These are phyloP conservation scores for Colletotrichum plurivorum DNA, from an alignment of 2,329 filamentous ascomycete species.

Conservation along the genomic window DNA sequence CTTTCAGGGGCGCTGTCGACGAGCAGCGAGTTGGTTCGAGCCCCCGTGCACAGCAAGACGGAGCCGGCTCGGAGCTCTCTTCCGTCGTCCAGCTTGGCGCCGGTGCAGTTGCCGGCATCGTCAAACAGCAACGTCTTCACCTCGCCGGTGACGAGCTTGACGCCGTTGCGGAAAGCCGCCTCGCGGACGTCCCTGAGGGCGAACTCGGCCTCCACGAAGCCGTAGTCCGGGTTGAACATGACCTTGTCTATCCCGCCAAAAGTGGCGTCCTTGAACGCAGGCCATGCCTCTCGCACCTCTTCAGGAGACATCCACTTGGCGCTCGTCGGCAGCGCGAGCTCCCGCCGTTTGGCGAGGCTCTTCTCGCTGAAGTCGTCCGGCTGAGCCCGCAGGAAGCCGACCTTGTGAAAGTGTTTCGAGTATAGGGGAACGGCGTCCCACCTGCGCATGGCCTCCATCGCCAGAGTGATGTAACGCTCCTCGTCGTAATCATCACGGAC, in stretches of 20 bases:
- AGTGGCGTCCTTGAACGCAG: constrained; percentile 69
- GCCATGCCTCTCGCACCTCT: constrained; percentile 68
- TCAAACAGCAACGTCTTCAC: constrained; percentile 63
- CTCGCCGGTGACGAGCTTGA: constrained; percentile 68
- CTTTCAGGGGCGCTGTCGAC: constrained; percentile 65
- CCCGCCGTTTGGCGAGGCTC: constrained; percentile 56
- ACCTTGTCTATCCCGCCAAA: constrained; percentile 69
- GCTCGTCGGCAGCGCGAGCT: constrained; percentile 55
- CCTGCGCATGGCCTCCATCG: constrained; percentile 55
- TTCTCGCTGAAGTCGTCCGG: constrained; percentile 58
- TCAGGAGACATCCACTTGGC: constrained; percentile 60
- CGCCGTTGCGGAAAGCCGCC: constrained; percentile 65
- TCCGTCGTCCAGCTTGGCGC: constrained; percentile 65
- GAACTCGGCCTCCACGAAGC: constrained; percentile 72
- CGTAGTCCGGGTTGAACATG: constrained; percentile 70
- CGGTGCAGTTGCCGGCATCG: constrained; percentile 59
- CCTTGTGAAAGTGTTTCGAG: constrained; percentile 67
- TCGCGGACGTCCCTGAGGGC: constrained; percentile 68
- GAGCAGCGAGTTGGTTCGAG: constrained; percentile 68
- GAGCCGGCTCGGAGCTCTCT: constrained; percentile 60
- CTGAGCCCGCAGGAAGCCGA: constrained; percentile 66
- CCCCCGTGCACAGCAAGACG: constrained; percentile 68
- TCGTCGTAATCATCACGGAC: constrained; percentile 59
- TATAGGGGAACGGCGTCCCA: constrained; percentile 64
- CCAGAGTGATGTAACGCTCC: constrained; percentile 56